Evolutionary conservation across 2,329 filamentous ascomycete genomes (phyloP), one percentile per base, ranked within the genome.

Genomic region (Nemania bipapillata): DNA sequence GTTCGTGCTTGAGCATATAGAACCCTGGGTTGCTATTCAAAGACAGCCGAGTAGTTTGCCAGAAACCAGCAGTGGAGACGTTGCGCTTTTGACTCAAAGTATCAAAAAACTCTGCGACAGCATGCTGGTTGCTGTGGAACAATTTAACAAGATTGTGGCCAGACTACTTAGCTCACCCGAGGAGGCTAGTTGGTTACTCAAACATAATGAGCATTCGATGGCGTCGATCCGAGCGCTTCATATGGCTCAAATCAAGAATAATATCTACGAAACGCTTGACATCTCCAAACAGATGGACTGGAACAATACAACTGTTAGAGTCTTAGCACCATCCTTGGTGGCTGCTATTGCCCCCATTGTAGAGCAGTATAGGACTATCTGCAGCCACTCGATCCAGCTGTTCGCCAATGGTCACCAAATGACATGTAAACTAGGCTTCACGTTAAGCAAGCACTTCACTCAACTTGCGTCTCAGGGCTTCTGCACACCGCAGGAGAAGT

Each of bases 401-500:
- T 89, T 91, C 68, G 81, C 88, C 1, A 81, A 84, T 1, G 82
- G 94, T 7, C 93, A 98, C 77, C 83, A 86, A 9, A 86, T 91
- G 12, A 89, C 89, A 1, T 91, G 90, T 74, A 91, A 91, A 73
- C 87, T 97, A 77, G 89, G 92, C 0, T 91, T 92, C 77, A 87
- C 90, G 15, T 86, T 99, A 52, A 88, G 90, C 37, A 92, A 90
- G 57, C 88, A 90, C 0, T 97, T 97, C 78, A 87, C 88, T 1
- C 90, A 94, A 66, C 87, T 99, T 57, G 90, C 92, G 1, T 87
- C 89, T 0, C 90, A 96, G 78, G 96, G 96, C 1, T 98, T 98
- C 84, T 99, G 96, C 78, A 93, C 90, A 22, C 96, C 96, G 0
- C 86, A 91, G 24, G 94, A 98, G 75, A 91, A 94, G 74, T 89